phyloP scores from a whole-genome alignment of 305 asterid species.

The Solanum hybrid region DNA sequence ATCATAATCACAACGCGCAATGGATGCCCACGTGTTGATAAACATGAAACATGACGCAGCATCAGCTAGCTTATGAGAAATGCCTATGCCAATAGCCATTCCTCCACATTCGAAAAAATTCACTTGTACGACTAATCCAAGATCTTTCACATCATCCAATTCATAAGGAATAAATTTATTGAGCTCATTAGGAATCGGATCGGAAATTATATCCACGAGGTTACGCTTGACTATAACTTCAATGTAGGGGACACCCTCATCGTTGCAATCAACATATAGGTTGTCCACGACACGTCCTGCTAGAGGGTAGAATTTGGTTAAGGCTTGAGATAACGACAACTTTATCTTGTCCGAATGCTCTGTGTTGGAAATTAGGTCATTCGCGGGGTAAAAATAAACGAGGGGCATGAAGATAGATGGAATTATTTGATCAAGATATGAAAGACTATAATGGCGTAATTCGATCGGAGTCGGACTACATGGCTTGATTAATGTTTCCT shows the following conservation, averaged over 20 bases:
- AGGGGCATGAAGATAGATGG: constrained; percentile 6
- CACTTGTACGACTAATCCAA: constrained; percentile 8
- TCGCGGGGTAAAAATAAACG: not conserved
- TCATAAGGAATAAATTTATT: not conserved
- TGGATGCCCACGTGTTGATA: constrained; percentile 27
- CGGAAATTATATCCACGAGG: not conserved
- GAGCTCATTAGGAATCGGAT: not conserved
- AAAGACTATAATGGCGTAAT: not conserved
- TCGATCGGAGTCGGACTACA: constrained; percentile 8
- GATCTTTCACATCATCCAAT: not conserved
- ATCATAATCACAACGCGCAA: not conserved
- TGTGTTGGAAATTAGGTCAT: not conserved
- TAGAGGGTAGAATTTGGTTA: constrained; percentile 24
- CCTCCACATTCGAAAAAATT: constrained; percentile 28
- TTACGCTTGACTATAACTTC: constrained; percentile 18
- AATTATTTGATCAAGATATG: constrained; percentile 11
- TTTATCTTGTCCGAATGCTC: not conserved
- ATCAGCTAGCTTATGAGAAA: constrained; percentile 25
- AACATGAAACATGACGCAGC: constrained; percentile 13
- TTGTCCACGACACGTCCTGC: constrained; percentile 16
- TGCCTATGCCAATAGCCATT: constrained; percentile 10
- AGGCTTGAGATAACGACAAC: not conserved
- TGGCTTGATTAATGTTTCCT: constrained; percentile 13
- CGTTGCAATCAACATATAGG: constrained; percentile 16
- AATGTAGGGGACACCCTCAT: constrained; percentile 18